Percentiles rank a stretch among this genome's conserved stretches.
Evolutionary conservation across 495 filamentous ascomycete species (phyloP).

Genomic region (Bacidia gigantensis): DNA sequence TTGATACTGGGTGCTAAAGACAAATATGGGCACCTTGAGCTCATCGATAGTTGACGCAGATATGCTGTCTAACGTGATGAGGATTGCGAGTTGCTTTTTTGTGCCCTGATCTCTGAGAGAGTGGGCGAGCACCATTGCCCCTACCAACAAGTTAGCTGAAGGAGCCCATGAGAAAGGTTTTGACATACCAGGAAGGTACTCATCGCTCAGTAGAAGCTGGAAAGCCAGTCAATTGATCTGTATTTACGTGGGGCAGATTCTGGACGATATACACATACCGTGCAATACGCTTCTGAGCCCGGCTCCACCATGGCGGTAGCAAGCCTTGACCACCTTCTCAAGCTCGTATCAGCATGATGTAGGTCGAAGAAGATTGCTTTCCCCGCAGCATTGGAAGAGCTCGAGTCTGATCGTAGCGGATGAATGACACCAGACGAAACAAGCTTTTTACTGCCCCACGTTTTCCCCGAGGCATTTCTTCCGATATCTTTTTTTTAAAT

Average conservation of each 20-base stretch:
- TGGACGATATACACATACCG: constrained; percentile 8
- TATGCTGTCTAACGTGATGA: constrained; percentile 67
- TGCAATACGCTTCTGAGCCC: constrained; percentile 16
- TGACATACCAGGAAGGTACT: constrained; percentile 68
- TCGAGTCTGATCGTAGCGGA: not conserved
- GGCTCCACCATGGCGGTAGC: constrained; percentile 11
- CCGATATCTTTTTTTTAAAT: no score
- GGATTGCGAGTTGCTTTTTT: constrained; percentile 67
- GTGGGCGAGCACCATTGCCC: constrained; percentile 86
- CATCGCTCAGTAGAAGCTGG: constrained; percentile 79
- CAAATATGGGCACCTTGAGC: constrained; percentile 46
- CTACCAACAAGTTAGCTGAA: constrained; percentile 33
- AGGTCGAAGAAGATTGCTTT: not conserved
- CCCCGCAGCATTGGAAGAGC: not conserved
- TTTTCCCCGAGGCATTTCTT: no score
- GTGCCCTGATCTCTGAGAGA: constrained; percentile 87
- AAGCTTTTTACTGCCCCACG: not conserved
- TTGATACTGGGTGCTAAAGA: not conserved
- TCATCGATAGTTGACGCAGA: constrained; percentile 57
- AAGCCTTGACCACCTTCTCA: not conserved
- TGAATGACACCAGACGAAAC: not conserved
- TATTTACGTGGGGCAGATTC: not conserved
- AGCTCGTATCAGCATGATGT: not conserved
- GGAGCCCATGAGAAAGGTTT: constrained; percentile 1
- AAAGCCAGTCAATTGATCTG: constrained; percentile 10